phyloP scores from a whole-genome alignment of 192 early-diverging fungal species.

The Coemansia sp. region DNA sequence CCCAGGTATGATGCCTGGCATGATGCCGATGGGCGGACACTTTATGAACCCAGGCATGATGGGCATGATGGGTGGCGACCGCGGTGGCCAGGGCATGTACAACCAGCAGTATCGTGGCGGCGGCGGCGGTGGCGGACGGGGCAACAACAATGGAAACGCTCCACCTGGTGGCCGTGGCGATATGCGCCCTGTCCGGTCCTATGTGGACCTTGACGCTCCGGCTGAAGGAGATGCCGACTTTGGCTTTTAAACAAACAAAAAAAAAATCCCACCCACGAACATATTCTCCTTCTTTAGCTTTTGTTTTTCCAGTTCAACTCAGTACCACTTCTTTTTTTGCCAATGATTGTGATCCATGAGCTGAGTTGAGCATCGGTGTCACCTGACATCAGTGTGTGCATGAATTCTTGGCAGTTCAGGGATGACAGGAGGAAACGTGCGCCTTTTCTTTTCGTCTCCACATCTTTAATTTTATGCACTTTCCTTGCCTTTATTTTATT shows the following conservation, averaged over 20 bases:
- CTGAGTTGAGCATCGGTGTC: neutral
- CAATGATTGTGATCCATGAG: neutral
- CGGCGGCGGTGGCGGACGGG: neutral
- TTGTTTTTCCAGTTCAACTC: neutral
- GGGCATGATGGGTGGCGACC: slow-evolving; percentile 49
- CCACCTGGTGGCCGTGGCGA: slow-evolving; percentile 47
- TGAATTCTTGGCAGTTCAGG: neutral
- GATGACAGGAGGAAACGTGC: neutral
- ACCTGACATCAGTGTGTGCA: neutral
- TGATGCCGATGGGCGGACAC: slow-evolving; percentile 59
- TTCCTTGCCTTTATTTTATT: neutral
- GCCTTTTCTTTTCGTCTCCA: neutral
- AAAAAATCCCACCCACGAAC: neutral
- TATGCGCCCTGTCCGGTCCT: slow-evolving; percentile 81
- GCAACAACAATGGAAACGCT: slow-evolving; percentile 18
- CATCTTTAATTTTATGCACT: neutral
- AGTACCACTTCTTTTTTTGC: neutral
- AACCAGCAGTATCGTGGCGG: slow-evolving; percentile 29
- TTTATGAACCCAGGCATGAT: slow-evolving; percentile 50
- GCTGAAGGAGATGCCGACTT: slow-evolving; percentile 74
- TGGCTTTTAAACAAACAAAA: slow-evolving; percentile 40
- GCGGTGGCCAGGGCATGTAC: slow-evolving; percentile 43
- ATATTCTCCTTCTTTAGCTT: neutral
- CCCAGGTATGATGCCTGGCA: slow-evolving; percentile 48
- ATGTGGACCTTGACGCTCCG: slow-evolving; percentile 88